phyloP scores from a whole-genome alignment of 2,329 filamentous ascomycete species.

The Neonectria hederae region DNA sequence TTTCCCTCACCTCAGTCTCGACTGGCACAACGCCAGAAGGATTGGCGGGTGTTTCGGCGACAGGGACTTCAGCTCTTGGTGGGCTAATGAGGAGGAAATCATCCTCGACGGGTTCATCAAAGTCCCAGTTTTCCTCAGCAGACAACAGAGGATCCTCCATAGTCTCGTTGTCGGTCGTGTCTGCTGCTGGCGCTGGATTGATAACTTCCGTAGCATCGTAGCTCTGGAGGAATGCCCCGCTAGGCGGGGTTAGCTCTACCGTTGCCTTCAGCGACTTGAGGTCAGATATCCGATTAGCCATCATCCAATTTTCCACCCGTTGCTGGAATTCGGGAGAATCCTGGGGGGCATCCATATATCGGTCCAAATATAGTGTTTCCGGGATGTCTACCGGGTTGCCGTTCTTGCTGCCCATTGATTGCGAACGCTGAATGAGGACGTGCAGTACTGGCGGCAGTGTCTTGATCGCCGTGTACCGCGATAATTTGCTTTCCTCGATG shows the following conservation, averaged over 20 bases:
- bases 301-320: slow-evolving; percentile 77
- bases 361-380: slow-evolving; percentile 84
- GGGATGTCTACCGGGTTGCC: slow-evolving; percentile 81
- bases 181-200: neutral
- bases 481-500: slow-evolving; percentile 71
- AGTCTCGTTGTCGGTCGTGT: slow-evolving; percentile 7
- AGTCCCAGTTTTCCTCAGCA: slow-evolving; percentile 48
- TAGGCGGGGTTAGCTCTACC: slow-evolving; percentile 38
- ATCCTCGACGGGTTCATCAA: slow-evolving; percentile 51
- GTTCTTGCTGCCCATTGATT: slow-evolving; percentile 79
- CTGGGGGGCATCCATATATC: slow-evolving; percentile 78
- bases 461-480: slow-evolving; percentile 75
- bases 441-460: slow-evolving; percentile 86
- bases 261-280: slow-evolving; percentile 56
- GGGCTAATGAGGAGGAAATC: slow-evolving; percentile 46
- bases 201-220: slow-evolving; percentile 23
- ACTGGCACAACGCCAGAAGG: slow-evolving; percentile 31
- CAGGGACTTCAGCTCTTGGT: slow-evolving; percentile 7
- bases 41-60: slow-evolving; percentile 6
- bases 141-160: slow-evolving; percentile 4
- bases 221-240: slow-evolving; percentile 43
- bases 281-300: slow-evolving; percentile 70
- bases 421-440: slow-evolving; percentile 86
- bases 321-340: slow-evolving; percentile 69
- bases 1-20: slow-evolving; percentile 50